phyloP scores from a whole-genome alignment of 148 eudicot species.

The Rhododendron simsii region DNA sequence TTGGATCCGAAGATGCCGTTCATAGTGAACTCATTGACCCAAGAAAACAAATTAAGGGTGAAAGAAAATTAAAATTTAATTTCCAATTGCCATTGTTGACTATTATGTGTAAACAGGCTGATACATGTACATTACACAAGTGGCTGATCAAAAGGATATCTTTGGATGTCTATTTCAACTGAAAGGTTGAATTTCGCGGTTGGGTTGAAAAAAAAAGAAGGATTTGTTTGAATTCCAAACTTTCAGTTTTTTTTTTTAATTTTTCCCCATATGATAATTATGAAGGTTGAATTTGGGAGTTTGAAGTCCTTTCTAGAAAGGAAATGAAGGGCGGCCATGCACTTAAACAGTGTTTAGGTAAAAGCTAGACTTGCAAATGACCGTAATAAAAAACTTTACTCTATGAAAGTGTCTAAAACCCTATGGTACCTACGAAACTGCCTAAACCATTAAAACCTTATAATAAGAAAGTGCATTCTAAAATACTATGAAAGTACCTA shows the following conservation, averaged over 20 bases:
- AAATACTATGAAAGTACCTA: too few species aligned
- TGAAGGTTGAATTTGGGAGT: neutral
- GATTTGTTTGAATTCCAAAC: neutral
- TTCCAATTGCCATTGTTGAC: neutral
- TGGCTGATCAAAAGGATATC: neutral
- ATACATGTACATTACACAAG: neutral
- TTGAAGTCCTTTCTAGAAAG: neutral
- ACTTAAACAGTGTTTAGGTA: neutral
- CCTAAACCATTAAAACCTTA: fast-evolving
- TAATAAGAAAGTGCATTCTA: too few species aligned
- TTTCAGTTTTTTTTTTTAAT: neutral
- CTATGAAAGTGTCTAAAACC: too few species aligned
- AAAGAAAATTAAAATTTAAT: neutral
- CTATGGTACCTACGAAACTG: fast-evolving
- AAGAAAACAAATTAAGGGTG: neutral
- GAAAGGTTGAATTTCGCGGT: neutral
- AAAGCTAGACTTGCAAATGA: neutral
- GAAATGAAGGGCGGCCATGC: neutral
- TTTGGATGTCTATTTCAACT: neutral
- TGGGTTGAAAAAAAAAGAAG: neutral
- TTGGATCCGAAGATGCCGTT: neutral
- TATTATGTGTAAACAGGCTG: neutral
- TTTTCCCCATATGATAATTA: neutral
- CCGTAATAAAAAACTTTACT: neutral
- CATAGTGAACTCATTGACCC: neutral